Base-by-base conservation (phyloP, 164 flowering plant genomes). In the Pachysandra terminalis region DNA sequence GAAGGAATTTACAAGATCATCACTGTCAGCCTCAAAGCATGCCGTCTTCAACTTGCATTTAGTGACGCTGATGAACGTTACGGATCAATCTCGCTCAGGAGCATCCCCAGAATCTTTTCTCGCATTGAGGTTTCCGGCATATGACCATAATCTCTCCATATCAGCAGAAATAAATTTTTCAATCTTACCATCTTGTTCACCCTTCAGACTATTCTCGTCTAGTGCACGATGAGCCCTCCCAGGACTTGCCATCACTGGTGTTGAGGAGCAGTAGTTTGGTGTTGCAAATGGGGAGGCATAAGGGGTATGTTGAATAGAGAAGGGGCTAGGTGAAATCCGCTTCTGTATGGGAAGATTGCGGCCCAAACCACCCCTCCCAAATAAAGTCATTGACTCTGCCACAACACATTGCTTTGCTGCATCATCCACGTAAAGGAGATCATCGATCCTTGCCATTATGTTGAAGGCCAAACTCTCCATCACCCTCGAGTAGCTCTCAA, bases 401-500 rank as follows among this genome's bases (percentile, higher is more conserved):
- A 77, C 73, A 27, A 72, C 80, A 40, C 84, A 75, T 41, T 54
- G 75, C 78, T 68, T 84, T 14, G 74, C 81, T 65, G 87, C 82
- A 59, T 90, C 90, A 61, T 91, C 97, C 9, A 84, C 87, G 55
- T 79, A 85, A 22, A 87, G 77, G 22, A 91, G 78, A 77, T 89
- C 97, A 63, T 91, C 93, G 27, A 91, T 84, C 67, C 95, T 80
- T 13, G 90, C 87, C 79, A 84, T 80, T 67, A 87, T 79, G 71
- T 87, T 91, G 78, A 85, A 86, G 57, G 97, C 93, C 68, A 91
- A 78, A 79, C 90, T 85, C 68, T 91, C 93, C 83, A 91, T 67
- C 68, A 87, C 90, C 77, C 97, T 86, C 0, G 97, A 91, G 74
- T 91, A 91, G 83, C 95, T 87, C 75, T 89, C 97, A n/a, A 89